These are phyloP conservation scores for Podospora tetraspora DNA, from an alignment of 495 filamentous ascomycete genomes.

Conservation along the genomic window DNA sequence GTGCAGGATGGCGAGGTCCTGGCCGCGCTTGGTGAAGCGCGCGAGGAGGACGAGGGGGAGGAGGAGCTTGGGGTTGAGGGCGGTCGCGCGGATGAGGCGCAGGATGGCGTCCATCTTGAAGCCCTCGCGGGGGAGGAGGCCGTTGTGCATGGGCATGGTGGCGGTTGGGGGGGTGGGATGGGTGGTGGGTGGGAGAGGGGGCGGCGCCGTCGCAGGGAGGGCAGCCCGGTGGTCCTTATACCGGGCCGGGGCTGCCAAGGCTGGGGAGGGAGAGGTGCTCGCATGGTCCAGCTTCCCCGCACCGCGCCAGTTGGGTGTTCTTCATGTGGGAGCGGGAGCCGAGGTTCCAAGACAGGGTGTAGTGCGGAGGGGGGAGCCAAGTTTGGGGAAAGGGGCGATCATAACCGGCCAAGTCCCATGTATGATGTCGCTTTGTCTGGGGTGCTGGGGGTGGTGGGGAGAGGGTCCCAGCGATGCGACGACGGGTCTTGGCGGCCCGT, in stretches of 20 bases:
- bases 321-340: background rate
- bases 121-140: constrained; percentile 49
- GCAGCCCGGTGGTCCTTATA: background rate
- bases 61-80: constrained; percentile 56
- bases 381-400: background rate
- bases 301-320: background rate
- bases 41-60: constrained; percentile 55
- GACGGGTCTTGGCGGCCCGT: background rate
- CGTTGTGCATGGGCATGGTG: constrained; percentile 46
- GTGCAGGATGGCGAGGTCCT: constrained; percentile 45
- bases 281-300: background rate
- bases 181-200: background rate
- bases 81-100: constrained; percentile 48
- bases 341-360: background rate
- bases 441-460: background rate
- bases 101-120: constrained; percentile 57
- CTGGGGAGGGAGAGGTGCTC: background rate
- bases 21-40: constrained; percentile 55
- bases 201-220: background rate
- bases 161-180: background rate
- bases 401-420: background rate
- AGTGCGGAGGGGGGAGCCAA: background rate
- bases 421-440: background rate
- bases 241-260: background rate
- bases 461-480: background rate